Evolutionary conservation across 1,284 basidiomycete genomes (phyloP).

Genomic region (Ceratobasidium sp.): DNA sequence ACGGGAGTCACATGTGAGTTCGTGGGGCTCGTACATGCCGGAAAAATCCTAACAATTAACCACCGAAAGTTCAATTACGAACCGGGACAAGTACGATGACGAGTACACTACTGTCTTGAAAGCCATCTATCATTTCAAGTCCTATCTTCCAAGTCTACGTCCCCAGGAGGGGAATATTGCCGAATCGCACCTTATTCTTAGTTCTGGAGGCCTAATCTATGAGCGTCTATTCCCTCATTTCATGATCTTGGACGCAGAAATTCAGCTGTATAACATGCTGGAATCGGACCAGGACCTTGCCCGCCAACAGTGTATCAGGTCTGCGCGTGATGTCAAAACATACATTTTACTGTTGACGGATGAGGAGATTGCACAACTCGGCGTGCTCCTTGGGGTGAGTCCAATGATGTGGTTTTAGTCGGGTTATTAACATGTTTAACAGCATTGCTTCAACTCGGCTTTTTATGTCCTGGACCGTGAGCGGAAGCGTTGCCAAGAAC

Average conservation of each 20-base stretch:
- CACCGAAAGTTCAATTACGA: background rate
- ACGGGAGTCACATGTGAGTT: slow-evolving; percentile 19
- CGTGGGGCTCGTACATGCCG: too few relatives aligned
- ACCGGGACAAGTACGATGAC: slow-evolving; percentile 18
- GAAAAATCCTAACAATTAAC: background rate
- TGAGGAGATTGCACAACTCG: slow-evolving; percentile 8
- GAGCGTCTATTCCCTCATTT: slow-evolving; percentile 29
- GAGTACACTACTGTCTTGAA: slow-evolving; percentile 14
- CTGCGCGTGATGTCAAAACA: background rate
- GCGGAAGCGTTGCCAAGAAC: background rate
- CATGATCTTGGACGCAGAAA: slow-evolving; percentile 18
- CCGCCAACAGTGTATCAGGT: slow-evolving; percentile 1
- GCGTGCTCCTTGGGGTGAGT: slow-evolving; percentile 28
- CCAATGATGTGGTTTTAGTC: background rate
- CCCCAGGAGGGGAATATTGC: background rate
- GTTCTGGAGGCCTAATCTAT: slow-evolving; percentile 10
- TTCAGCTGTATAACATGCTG: slow-evolving; percentile 25
- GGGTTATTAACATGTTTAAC: background rate
- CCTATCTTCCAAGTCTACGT: slow-evolving; percentile 2
- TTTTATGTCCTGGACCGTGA: slow-evolving; percentile 6
- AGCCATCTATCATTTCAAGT: slow-evolving; percentile 22
- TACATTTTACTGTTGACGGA: slow-evolving; percentile 11
- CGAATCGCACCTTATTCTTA: slow-evolving; percentile 5
- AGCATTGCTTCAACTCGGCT: slow-evolving; percentile 29
- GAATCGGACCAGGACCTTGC: slow-evolving; percentile 16